Evolutionary conservation across 192 early-diverging fungal species (phyloP), one percentile per base, ranked within the genome.

Genomic region (Funneliformis mosseae): DNA sequence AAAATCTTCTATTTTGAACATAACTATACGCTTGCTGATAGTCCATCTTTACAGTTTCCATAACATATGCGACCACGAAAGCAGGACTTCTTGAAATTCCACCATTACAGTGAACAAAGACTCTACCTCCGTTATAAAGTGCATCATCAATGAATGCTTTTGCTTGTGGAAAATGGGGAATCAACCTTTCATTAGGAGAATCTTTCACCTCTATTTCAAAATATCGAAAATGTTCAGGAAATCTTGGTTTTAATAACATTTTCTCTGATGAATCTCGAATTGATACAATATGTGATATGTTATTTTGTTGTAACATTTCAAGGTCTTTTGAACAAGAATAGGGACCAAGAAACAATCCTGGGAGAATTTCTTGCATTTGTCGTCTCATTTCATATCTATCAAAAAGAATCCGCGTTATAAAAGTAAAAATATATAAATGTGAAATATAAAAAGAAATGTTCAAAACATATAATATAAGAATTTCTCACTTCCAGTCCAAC

Each of bases 1-100:
- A 98, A 81, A 96, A 94, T 74, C 97, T 77, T 63, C 91, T 88
- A 76, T 92, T 94, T 83, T 97, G 97, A 25, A 98, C 94, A 87
- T 89, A 95, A 48, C 90, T 87, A 80, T 93, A 95, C 4, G 95
- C 94, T 23, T 91, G 86, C 28, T 86, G 78, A 71, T 92, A 96
- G 39, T 88, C 88, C 82, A 92, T 81, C 2, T 87, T 83, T 83
- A 91, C 88, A 0, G 87, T 87, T 76, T 92, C 92, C 94, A 98
- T 98, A 50, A 97, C 78, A 85, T 96, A 98, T 4, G 95, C 96
- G 38, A 96, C 91, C 0, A 96, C 94, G 86, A 98, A 95, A 45
- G 93, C 88, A 9, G 96, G 94, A 39, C 91, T 91, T 76, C 96
- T 87, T 5, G 93, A 94, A 69, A 98, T 93, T 11, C 96, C 96